These are phyloP conservation scores for Saccharomycopsis synnaedendra DNA, from an alignment of 805 yeast genomes.

Conservation along the genomic window DNA sequence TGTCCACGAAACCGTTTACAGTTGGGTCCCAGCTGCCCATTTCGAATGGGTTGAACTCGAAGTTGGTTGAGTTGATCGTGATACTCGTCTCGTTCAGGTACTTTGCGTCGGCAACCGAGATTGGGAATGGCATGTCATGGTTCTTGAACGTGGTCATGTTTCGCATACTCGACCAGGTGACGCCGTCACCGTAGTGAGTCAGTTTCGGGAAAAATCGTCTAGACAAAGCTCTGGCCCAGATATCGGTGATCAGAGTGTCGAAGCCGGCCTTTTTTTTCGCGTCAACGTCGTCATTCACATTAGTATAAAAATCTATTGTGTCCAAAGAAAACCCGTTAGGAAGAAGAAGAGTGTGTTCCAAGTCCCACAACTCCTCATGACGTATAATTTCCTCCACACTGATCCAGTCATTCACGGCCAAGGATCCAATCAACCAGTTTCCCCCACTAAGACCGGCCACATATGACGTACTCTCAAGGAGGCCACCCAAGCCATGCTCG, in stretches of 20 bases:
- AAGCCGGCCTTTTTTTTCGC: conserved; percentile 54
- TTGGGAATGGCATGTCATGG: conserved; percentile 64
- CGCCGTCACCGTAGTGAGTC: conserved; percentile 47
- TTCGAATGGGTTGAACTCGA: conserved; percentile 41
- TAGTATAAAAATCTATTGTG: conserved; percentile 44
- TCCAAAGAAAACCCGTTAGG: conserved; percentile 54
- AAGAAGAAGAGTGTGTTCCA: conserved; percentile 44
- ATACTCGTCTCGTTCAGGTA: conserved; percentile 48
- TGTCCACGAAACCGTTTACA: conserved; percentile 1
- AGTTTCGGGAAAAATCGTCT: conserved; percentile 56
- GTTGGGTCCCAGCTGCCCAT: conserved; percentile 8
- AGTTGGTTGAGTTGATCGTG: conserved; percentile 55
- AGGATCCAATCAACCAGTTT: conserved; percentile 47
- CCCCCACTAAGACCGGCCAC: conserved; percentile 56
- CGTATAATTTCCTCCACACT: conserved; percentile 25
- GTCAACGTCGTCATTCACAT: conserved; percentile 36
- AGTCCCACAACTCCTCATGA: conserved; percentile 47
- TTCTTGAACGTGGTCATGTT: conserved; percentile 48
- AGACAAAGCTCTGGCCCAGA: conserved; percentile 71
- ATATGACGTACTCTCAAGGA: conserved; percentile 40
- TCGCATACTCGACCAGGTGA: conserved; percentile 46
- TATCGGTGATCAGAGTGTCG: conserved; percentile 56
- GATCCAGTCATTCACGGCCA: conserved; percentile 25
- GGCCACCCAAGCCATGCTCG: conserved; percentile 32
- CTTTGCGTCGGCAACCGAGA: conserved; percentile 54